Evolutionary conservation across 73 alveolate genomes (phyloP), one percentile per base, ranked within the genome.

Genomic region (Paramecium tetraurelia): DNA sequence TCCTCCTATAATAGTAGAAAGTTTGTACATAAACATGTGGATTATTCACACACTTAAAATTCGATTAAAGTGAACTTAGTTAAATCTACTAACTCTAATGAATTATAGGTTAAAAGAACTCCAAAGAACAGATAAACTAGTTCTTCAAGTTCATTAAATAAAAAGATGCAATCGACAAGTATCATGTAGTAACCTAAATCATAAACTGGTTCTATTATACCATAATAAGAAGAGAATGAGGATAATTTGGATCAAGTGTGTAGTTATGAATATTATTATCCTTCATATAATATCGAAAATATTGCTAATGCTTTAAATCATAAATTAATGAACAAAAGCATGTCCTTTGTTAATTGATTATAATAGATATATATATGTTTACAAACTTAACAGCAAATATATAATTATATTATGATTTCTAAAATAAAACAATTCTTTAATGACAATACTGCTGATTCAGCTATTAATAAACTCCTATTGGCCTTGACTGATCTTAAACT

Each of bases 141-240:
- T 80, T 80, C 90, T 4, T 80, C 90, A 41, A 80, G 90, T 80
- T 80, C 90, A 5, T 22, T 24, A 44, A 80, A 80, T 46, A 80
- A 80, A 80, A 80, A 48, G 57, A 41, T 80, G 48, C 46, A 44
- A 48, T 44, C 76, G 14, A 80, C 90, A 9, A 80, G 90, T 22
- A 80, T 80, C 16, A 80, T 80, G 90, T 48, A 80, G 29, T 16
- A 75, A 33, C 87, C 84, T 36, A 72, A 72, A 72, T 72, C 86
- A 8, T 72, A 72, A 72, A 72, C 86, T 33, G 86, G 86, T 36
- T 72, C 86, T 7, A 72, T 72, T 21, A 72, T 72, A 29, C 90
- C 90, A 11, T 24, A 33, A 20, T 22, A 43, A 24, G 75, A 80
- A 48, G 90, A 80, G 16, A 24, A 20, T 38, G 76, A 41, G n/a